Conservation (phyloP, 176 grass and related monocot species). For the Rhynchospora tenuis region DNA sequence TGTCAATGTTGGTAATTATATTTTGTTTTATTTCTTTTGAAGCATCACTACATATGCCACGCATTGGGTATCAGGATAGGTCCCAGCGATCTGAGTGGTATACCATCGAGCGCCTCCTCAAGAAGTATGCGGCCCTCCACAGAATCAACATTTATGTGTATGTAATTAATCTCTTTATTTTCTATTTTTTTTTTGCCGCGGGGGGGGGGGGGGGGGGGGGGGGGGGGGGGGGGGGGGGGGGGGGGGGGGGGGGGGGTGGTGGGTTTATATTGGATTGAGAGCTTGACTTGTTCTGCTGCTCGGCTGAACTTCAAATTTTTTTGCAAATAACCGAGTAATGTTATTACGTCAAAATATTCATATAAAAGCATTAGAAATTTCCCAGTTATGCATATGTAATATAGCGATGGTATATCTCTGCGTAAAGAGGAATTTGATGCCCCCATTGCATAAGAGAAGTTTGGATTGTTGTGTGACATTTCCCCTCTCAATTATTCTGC, state of each 20-base stretch:
- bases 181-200: no score
- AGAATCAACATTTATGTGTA: conserved; percentile 85
- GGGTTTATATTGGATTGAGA: not conserved
- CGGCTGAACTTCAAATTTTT: not conserved
- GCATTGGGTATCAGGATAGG: conserved; percentile 74
- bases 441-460: not conserved
- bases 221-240: not conserved
- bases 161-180: conserved; percentile 2
- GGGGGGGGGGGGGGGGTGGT: no score
- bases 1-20: not conserved
- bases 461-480: not conserved
- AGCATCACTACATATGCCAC: conserved; percentile 91
- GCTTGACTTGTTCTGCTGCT: not conserved
- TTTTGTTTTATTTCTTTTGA: conserved; percentile 16
- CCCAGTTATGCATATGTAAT: not conserved
- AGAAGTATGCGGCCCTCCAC: conserved; percentile 69
- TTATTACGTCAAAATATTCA: not conserved
- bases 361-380: not conserved
- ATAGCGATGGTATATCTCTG: not conserved
- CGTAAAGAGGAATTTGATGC: not conserved
- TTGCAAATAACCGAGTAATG: not conserved
- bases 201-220: no score
- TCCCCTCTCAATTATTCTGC: conserved; percentile 9
- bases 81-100: conserved; percentile 89
- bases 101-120: conserved; percentile 77